phyloP scores from a whole-genome alignment of 257 asterid species.

The Thymus quinquecostatus region DNA sequence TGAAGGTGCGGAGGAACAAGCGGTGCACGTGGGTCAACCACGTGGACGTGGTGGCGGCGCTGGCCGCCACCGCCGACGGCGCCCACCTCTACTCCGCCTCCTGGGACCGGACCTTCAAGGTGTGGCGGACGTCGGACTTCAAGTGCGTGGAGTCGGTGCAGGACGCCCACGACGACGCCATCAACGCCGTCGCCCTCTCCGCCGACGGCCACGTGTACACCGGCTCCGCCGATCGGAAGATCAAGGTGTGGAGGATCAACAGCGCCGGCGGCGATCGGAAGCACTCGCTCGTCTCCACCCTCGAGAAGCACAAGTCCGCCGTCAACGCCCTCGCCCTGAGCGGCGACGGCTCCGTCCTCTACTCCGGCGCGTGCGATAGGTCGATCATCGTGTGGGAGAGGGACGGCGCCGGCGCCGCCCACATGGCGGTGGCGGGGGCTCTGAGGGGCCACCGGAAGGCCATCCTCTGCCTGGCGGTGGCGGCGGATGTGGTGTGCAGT shows the following conservation, averaged over 20 bases:
- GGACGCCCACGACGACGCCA: conserved; percentile 77
- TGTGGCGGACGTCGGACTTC: conserved; percentile 69
- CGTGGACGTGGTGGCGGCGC: conserved; percentile 64
- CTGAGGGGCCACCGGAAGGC: conserved; percentile 77
- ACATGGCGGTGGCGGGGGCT: conserved; percentile 72
- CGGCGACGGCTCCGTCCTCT: conserved; percentile 51
- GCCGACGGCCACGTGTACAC: conserved; percentile 62
- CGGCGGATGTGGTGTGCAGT: conserved; percentile 58
- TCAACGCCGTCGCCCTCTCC: conserved; percentile 66
- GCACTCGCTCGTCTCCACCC: conserved; percentile 47
- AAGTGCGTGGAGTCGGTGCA: conserved; percentile 66
- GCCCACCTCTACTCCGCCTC: conserved; percentile 61
- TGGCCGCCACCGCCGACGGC: conserved; percentile 52
- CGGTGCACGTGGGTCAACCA: conserved; percentile 73
- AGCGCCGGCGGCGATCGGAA: conserved; percentile 33
- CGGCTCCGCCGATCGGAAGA: conserved; percentile 67
- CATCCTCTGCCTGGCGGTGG: conserved; percentile 60
- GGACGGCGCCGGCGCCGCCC: conserved; percentile 38
- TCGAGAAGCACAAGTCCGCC: conserved; percentile 69
- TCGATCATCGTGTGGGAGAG: conserved; percentile 80
- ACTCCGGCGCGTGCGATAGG: conserved; percentile 84
- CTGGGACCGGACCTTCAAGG: conserved; percentile 71
- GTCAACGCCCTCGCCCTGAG: conserved; percentile 74
- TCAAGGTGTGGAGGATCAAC: conserved; percentile 56
- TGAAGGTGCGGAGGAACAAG: conserved; percentile 58